phyloP scores from a whole-genome alignment of 805 yeast genomes.

The Saccharomycopsis malanga region DNA sequence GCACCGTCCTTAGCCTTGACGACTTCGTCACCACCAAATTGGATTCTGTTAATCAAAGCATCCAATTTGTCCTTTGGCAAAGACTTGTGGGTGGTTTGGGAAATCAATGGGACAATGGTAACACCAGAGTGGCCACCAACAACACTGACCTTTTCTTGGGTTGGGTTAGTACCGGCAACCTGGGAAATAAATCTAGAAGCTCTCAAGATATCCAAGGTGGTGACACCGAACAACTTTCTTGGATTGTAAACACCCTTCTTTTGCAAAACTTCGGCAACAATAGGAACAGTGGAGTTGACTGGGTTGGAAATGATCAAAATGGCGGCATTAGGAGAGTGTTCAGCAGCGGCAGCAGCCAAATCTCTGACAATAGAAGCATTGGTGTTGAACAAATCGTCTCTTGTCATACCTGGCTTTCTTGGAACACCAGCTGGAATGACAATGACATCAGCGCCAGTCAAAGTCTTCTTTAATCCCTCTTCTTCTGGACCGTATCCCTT shows the following conservation, averaged over 20 bases:
- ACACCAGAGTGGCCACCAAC: constrained; percentile 86
- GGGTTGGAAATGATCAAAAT: constrained; percentile 70
- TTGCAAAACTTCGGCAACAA: constrained; percentile 72
- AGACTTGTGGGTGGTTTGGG: constrained; percentile 48
- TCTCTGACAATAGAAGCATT: constrained; percentile 77
- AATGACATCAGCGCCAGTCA: constrained; percentile 76
- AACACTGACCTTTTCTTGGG: constrained; percentile 56
- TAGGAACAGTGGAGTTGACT: constrained; percentile 78
- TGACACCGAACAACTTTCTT: constrained; percentile 74
- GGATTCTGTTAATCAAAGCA: constrained; percentile 67
- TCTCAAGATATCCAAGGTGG: constrained; percentile 72
- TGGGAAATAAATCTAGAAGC: constrained; percentile 61
- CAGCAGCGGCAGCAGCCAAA: constrained; percentile 64
- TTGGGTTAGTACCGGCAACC: constrained; percentile 51
- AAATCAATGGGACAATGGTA: constrained; percentile 71
- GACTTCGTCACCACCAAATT: constrained; percentile 85
- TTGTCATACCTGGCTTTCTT: constrained; percentile 84
- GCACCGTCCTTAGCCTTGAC: constrained; percentile 80
- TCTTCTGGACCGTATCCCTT: constrained; percentile 60
- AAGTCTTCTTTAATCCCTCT: constrained; percentile 59
- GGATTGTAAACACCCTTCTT: constrained; percentile 67
- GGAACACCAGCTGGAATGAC: constrained; percentile 89
- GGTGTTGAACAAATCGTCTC: constrained; percentile 79
- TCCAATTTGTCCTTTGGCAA: constrained; percentile 40
- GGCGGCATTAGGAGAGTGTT: constrained; percentile 60